Conservation (phyloP, 176 grass and related monocot species). For the Musa beccarii region DNA sequence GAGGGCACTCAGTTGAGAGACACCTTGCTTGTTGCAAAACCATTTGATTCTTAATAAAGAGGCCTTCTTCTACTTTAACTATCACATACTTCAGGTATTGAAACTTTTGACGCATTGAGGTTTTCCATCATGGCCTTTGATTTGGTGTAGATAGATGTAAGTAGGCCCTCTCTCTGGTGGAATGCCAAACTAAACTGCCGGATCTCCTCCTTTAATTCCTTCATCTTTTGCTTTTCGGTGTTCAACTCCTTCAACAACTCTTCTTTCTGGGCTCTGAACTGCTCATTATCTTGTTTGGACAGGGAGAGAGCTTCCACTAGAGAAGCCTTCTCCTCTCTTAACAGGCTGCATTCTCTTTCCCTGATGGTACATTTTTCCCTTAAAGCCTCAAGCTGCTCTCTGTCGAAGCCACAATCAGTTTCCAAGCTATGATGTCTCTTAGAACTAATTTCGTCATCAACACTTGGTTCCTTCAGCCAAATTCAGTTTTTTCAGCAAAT, state of each 20-base stretch:
- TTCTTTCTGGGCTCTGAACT: slow-evolving; percentile 36
- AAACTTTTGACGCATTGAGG: slow-evolving; percentile 36
- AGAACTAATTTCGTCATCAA: slow-evolving; percentile 26
- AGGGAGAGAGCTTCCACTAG: slow-evolving; percentile 29
- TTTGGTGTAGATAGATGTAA: slow-evolving; percentile 57
- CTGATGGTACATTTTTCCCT: slow-evolving; percentile 28
- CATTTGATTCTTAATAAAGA: background rate
- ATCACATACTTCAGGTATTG: slow-evolving; percentile 12
- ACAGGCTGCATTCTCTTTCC: slow-evolving; percentile 37
- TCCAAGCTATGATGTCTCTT: slow-evolving; percentile 29
- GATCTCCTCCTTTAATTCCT: slow-evolving; percentile 67
- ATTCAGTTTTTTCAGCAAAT: background rate
- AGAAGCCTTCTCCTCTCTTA: slow-evolving; percentile 39
- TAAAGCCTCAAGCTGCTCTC: slow-evolving; percentile 40
- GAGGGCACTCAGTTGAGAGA: slow-evolving; percentile 7
- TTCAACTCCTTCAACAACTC: slow-evolving; percentile 35
- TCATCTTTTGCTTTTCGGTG: slow-evolving; percentile 31
- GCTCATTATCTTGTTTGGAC: slow-evolving; percentile 26
- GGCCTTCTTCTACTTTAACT: background rate
- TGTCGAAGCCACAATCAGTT: slow-evolving; percentile 32
- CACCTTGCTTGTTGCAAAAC: slow-evolving; percentile 10
- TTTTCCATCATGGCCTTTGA: slow-evolving; percentile 72
- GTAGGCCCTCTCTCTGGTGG: slow-evolving; percentile 41
- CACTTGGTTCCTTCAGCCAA: slow-evolving; percentile 22
- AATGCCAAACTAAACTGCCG: slow-evolving; percentile 43